phyloP scores from a whole-genome alignment of 441 rosid species.

The Isatis lusitanica region DNA sequence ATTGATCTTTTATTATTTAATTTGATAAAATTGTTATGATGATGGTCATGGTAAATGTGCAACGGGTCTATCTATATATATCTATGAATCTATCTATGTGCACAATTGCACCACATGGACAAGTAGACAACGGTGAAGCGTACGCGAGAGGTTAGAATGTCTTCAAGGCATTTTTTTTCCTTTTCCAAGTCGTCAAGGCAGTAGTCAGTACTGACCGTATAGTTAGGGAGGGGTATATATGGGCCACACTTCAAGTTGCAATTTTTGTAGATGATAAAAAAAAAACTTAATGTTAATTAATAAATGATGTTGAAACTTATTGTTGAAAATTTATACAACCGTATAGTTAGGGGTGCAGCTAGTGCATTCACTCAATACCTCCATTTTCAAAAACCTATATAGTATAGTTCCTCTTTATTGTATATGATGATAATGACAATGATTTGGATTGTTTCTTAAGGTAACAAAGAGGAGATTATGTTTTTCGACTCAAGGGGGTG shows the following conservation, averaged over 20 bases:
- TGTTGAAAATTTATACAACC: constrained; percentile 5
- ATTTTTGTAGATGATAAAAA: background rate
- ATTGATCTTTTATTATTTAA: background rate
- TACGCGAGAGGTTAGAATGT: constrained; percentile 33
- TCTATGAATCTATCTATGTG: background rate
- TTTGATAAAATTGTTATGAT: constrained; percentile 8
- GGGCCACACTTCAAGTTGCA: constrained; percentile 30
- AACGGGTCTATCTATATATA: background rate
- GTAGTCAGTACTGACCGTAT: background rate
- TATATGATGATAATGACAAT: no score
- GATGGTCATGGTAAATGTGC: constrained; percentile 30
- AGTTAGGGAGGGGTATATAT: background rate
- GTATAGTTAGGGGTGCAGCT: constrained; percentile 7
- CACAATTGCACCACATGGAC: constrained; percentile 20
- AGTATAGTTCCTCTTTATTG: no score
- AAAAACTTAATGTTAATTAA: background rate
- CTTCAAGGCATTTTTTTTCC: constrained; percentile 5
- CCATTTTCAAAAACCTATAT: background rate
- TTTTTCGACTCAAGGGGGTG: constrained; percentile 82
- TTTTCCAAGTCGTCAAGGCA: background rate
- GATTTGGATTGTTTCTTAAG: constrained; percentile 32
- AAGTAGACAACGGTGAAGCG: constrained; percentile 19
- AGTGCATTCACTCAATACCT: constrained; percentile 5
- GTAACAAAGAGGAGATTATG: constrained; percentile 62
- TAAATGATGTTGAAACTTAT: background rate